Base-by-base conservation (phyloP, 2,329 filamentous ascomycete genomes). In the Fusarium praegraminearum region DNA sequence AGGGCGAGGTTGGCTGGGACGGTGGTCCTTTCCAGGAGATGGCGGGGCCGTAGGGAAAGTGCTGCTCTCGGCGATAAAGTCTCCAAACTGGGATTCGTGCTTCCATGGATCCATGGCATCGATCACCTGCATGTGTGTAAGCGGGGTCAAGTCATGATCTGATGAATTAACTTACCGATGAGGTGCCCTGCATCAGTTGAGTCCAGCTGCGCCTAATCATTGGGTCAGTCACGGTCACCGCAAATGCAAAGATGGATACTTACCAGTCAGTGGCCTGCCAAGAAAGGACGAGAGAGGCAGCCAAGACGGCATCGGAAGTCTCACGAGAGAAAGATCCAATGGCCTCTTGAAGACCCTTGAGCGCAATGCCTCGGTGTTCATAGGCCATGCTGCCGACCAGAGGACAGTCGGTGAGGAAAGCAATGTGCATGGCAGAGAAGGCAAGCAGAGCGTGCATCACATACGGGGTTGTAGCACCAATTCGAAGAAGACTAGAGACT, bases 251-350 rank as follows among this genome's bases (percentile, higher is more conserved):
- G 58, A 38, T n/a, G 36, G 50, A 24, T 28, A 59, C 90, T 85
- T 86, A 97, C 95, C 94, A 98, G 83, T 98, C 95, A 64, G 91
- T 96, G 58, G 93, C 93, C 83, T 98, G 95, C 94, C 96, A 98
- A 38, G 94, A 97, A 51, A 99, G 86, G 49, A 98, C 87, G 45
- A 98, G 89, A 28, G 95, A 98, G 33, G 94, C 93, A 28, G 94
- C 95, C 57, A 99, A 86, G 67, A 98, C 91, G 44, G 94, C 94
- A 80, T 99, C 95, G 3, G 93, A 95, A 65, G 94, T 97, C 54
- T 91, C 89, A 73, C 89, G 90, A 4, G 92, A 97, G 80, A 98
- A 98, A 22, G 87, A 86, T 45, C 90, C 89, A 72, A 98, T 94
- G 30, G 94, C 93, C 76, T 94, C 91, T 76, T 97, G 93, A 49